Evolutionary conservation across 257 asterid genomes (phyloP).

Genomic region (Linaria vulgaris): DNA sequence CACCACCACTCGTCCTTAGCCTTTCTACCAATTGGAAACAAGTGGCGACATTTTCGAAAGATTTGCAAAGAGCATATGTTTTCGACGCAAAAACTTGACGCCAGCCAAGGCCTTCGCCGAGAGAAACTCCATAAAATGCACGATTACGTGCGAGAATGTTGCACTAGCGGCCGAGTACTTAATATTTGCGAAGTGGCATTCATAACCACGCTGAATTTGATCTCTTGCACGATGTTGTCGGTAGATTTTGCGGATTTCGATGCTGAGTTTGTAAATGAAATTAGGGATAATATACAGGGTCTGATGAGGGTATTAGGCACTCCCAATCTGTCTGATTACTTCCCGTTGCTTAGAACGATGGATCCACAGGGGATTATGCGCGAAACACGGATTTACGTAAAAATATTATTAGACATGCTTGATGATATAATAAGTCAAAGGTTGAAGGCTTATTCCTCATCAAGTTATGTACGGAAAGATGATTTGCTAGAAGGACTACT

Average conservation of each 20-base stretch:
- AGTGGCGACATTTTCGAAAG: conserved; percentile 25
- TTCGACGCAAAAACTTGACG: conserved; percentile 19
- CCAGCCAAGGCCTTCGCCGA: conserved; percentile 25
- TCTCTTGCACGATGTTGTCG: conserved; percentile 7
- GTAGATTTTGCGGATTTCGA: conserved; percentile 13
- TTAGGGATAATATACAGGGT: conserved; percentile 18
- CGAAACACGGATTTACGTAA: not conserved
- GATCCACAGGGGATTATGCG: conserved; percentile 18
- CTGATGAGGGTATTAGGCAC: not conserved
- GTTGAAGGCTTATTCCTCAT: not conserved
- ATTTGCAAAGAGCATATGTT: conserved; percentile 17
- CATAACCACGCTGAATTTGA: conserved; percentile 21
- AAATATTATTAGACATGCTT: conserved; percentile 2
- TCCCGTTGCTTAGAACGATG: not conserved
- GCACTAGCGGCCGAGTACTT: not conserved
- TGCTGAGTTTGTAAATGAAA: conserved; percentile 15
- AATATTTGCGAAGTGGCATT: conserved; percentile 26
- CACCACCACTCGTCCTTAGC: conserved; percentile 22
- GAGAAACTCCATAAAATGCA: conserved; percentile 20
- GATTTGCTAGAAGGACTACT: conserved; percentile 25
- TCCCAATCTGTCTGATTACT: not conserved
- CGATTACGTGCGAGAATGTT: conserved; percentile 14
- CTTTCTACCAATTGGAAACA: not conserved
- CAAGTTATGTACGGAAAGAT: conserved; percentile 1
- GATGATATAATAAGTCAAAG: conserved; percentile 20